phyloP scores from a whole-genome alignment of 352 stramenopile species.

The Thraustochytrium striatum region DNA sequence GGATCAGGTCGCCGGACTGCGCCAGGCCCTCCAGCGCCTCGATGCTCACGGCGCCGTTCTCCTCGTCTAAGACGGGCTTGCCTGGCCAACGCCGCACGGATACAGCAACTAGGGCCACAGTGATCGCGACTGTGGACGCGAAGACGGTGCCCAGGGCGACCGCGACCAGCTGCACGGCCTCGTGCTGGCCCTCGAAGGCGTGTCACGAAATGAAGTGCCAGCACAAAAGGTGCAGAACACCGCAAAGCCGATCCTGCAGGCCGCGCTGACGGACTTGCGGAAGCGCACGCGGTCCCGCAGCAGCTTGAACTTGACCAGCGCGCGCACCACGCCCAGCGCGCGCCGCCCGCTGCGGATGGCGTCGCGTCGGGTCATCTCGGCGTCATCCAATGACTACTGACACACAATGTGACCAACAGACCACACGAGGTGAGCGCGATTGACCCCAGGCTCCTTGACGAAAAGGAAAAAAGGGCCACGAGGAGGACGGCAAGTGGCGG shows the following conservation, averaged over 20 bases:
- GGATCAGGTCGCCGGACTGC: conserved; percentile 4
- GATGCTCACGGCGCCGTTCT: neutral
- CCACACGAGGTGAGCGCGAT: too few species aligned
- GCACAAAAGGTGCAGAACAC: neutral
- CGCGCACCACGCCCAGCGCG: conserved; percentile 1
- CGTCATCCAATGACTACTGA: too few species aligned
- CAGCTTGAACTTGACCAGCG: conserved; percentile 26
- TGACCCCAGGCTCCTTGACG: too few species aligned
- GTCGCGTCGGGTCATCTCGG: too few species aligned
- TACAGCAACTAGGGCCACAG: neutral
- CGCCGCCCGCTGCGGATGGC: too few species aligned
- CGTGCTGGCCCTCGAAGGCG: neutral
- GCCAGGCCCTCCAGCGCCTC: neutral
- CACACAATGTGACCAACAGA: too few species aligned
- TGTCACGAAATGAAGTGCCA: conserved; percentile 11
- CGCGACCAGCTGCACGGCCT: conserved; percentile 5
- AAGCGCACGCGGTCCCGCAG: neutral
- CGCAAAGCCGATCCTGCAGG: neutral
- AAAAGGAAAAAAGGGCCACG: too few species aligned
- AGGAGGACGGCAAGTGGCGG: too few species aligned
- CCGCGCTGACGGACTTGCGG: neutral
- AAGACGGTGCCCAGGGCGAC: neutral
- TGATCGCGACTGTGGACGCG: neutral
- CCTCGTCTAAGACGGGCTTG: neutral
- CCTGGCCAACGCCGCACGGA: neutral